Evolutionary conservation across 2,329 filamentous ascomycete species (phyloP).

Genomic region (Ambrosiella cleistominuta): DNA sequence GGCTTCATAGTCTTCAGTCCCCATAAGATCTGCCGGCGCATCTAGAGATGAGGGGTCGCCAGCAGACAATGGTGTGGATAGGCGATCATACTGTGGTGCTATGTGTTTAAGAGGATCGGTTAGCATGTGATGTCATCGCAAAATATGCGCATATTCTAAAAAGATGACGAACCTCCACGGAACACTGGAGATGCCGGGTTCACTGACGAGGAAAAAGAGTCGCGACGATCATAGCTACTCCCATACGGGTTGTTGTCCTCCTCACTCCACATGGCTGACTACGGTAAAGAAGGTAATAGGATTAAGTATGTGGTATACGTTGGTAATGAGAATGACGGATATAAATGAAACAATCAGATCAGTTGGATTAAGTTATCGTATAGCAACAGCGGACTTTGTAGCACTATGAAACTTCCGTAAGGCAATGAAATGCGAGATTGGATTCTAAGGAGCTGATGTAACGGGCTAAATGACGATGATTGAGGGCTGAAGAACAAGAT

Average conservation of each 20-base stretch:
- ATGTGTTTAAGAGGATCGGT: background rate
- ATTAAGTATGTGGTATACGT: background rate
- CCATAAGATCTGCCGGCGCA: slow-evolving; percentile 1
- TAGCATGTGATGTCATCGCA: slow-evolving; percentile 4
- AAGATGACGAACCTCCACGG: slow-evolving; percentile 35
- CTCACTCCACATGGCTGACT: slow-evolving; percentile 78
- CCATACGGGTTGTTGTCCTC: slow-evolving; percentile 98
- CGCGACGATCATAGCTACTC: slow-evolving; percentile 70
- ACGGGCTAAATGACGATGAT: background rate
- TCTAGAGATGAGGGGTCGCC: slow-evolving; percentile 3
- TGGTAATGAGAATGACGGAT: background rate
- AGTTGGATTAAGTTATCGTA: too few species aligned
- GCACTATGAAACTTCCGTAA: background rate
- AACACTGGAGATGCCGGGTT: slow-evolving; percentile 45
- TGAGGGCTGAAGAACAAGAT: background rate
- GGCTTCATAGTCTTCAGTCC: slow-evolving; percentile 24
- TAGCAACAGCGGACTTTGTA: background rate
- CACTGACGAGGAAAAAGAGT: slow-evolving; percentile 52
- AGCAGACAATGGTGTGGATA: slow-evolving; percentile 9
- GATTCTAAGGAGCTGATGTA: background rate
- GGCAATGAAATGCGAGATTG: background rate
- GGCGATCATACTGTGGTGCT: slow-evolving; percentile 3
- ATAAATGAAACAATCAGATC: background rate
- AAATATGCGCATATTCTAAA: background rate
- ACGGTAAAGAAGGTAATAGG: background rate